Conservation (phyloP, 768 basidiomycete species). For the Tephrocybe sp. region DNA sequence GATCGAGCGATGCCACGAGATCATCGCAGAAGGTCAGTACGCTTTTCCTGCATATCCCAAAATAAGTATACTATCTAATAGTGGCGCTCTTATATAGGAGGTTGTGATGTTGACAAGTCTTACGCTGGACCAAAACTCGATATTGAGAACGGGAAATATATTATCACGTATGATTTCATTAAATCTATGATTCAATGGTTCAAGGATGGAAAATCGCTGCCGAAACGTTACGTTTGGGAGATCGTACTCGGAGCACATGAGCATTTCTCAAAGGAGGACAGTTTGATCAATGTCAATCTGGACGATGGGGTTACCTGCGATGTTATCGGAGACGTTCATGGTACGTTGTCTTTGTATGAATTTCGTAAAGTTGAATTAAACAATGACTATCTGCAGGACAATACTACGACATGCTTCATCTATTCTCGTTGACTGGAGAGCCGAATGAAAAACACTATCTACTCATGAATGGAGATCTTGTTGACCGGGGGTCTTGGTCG, state of each 20-base stretch:
- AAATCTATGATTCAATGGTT: constrained; percentile 87
- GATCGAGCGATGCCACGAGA: constrained; percentile 70
- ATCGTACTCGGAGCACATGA: constrained; percentile 86
- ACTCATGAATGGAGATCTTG: constrained; percentile 93
- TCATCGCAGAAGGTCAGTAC: constrained; percentile 76
- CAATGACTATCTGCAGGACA: constrained; percentile 56
- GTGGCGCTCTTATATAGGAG: constrained; percentile 40
- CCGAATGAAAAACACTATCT: constrained; percentile 84
- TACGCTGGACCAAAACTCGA: constrained; percentile 76
- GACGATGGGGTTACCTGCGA: constrained; percentile 81
- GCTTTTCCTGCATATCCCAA: neutral
- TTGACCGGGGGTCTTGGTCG: constrained; percentile 96
- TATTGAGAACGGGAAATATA: constrained; percentile 62
- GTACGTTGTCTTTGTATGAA: constrained; percentile 35
- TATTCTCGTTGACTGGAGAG: constrained; percentile 80
- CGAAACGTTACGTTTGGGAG: constrained; percentile 92
- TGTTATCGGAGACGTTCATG: constrained; percentile 96
- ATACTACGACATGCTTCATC: constrained; percentile 90
- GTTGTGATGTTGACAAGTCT: constrained; percentile 70
- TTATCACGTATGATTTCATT: constrained; percentile 76
- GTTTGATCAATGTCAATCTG: constrained; percentile 73
- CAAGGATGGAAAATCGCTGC: constrained; percentile 89
- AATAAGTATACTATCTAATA: neutral
- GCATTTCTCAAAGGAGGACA: constrained; percentile 73
- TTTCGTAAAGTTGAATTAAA: neutral